These are phyloP conservation scores for Xylaria bambusicola DNA, from an alignment of 495 filamentous ascomycete species.

Conservation along the genomic window DNA sequence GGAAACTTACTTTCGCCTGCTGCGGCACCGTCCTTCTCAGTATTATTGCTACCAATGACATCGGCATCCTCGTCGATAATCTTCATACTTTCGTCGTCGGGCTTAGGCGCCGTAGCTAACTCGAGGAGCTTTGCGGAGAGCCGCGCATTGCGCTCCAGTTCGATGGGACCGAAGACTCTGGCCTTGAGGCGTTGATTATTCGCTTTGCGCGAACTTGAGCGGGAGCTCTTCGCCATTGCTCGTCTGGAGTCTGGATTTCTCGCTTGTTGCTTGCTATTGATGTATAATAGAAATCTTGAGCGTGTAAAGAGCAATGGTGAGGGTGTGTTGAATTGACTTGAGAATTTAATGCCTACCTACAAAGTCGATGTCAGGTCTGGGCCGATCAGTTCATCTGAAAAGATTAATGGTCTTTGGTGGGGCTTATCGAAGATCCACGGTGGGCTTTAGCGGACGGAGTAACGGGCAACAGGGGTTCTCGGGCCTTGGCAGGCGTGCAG, in stretches of 20 bases:
- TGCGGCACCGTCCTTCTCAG: conserved; percentile 35
- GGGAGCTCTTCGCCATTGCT: conserved; percentile 80
- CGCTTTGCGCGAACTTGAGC: conserved; percentile 72
- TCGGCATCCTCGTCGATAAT: conserved; percentile 30
- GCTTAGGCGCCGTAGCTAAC: conserved; percentile 67
- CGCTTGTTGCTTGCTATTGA: too few species aligned
- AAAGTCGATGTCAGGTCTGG: too few species aligned
- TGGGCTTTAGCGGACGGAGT: background rate
- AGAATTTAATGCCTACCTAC: too few species aligned
- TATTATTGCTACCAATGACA: conserved; percentile 6
- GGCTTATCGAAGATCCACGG: conserved; percentile 16
- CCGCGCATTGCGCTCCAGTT: conserved; percentile 71
- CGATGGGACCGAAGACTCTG: conserved; percentile 77
- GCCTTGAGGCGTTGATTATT: conserved; percentile 76
- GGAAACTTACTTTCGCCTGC: conserved; percentile 43
- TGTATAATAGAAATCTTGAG: too few species aligned
- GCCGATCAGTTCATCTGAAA: background rate
- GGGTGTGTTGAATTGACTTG: too few species aligned
- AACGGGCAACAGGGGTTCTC: background rate
- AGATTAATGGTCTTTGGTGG: conserved; percentile 16
- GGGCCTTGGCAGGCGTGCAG: too few species aligned
- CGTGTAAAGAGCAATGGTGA: too few species aligned
- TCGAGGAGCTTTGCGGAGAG: conserved; percentile 79
- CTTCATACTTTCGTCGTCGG: conserved; percentile 32
- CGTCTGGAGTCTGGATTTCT: too few species aligned